phyloP scores from a whole-genome alignment of 2,329 filamentous ascomycete genomes.

The Fusarium tjaetaba region DNA sequence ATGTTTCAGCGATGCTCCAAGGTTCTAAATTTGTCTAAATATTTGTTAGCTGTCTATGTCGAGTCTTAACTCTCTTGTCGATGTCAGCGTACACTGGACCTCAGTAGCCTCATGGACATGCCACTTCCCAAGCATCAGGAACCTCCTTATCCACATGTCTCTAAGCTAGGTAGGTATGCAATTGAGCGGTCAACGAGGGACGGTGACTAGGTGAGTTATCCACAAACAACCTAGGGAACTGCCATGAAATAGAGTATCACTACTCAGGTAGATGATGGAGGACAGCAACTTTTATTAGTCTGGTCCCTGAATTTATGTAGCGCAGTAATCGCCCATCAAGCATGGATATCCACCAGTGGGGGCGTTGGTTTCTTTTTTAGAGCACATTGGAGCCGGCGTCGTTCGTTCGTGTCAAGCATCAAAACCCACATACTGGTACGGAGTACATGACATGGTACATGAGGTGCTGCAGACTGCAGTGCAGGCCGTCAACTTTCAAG shows the following conservation, averaged over 20 bases:
- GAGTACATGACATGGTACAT: conserved; percentile 6
- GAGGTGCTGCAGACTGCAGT: conserved; percentile 2
- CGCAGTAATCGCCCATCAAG: not conserved
- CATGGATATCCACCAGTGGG: conserved; percentile 18
- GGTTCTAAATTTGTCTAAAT: not conserved
- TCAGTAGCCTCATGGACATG: not conserved
- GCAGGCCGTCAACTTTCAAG: conserved; percentile 1
- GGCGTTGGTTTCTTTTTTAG: conserved; percentile 10
- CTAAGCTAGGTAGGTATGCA: not conserved
- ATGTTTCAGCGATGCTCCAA: not conserved
- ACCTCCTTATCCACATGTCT: not conserved
- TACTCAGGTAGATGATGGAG: not conserved
- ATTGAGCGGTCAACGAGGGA: not conserved
- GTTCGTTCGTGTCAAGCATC: conserved; percentile 33
- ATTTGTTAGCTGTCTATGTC: not conserved
- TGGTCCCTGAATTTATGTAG: conserved; percentile 28
- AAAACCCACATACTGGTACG: not conserved
- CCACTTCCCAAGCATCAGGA: not conserved
- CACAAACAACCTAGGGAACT: conserved; percentile 3
- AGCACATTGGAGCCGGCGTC: not conserved
- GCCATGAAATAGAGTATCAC: conserved; percentile 3
- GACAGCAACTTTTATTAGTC: conserved; percentile 13
- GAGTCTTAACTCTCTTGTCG: not conserved
- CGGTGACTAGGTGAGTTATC: not conserved
- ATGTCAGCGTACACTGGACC: not conserved